Conservation (phyloP, 1,284 basidiomycete species). For the Volvariella volvacea region DNA sequence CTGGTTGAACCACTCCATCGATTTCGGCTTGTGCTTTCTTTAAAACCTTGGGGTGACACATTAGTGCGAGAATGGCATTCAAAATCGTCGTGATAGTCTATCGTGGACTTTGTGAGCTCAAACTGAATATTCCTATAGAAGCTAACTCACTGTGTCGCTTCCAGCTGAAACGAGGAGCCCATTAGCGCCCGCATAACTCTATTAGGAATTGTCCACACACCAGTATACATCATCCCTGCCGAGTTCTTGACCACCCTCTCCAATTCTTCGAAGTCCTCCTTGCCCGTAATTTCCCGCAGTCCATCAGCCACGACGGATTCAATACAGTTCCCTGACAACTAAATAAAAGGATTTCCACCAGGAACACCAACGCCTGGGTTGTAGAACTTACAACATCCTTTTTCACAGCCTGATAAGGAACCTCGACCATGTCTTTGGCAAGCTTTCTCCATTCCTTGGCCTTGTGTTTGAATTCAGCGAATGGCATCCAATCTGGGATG, state of each 20-base stretch:
- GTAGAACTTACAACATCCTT: conserved; percentile 2
- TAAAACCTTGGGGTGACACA: conserved; percentile 27
- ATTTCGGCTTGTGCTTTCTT: conserved; percentile 32
- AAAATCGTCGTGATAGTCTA: conserved; percentile 20
- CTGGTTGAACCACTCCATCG: conserved; percentile 26
- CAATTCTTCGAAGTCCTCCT: conserved; percentile 11
- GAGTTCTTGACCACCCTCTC: conserved; percentile 13
- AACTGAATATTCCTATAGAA: not conserved
- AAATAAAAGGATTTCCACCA: conserved; percentile 22
- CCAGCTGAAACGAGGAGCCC: conserved; percentile 8
- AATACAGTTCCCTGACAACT: conserved; percentile 25
- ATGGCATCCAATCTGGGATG: conserved; percentile 36
- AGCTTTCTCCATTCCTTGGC: conserved; percentile 23
- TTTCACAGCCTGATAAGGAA: conserved; percentile 23
- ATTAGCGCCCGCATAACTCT: not conserved
- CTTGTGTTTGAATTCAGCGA: conserved; percentile 31
- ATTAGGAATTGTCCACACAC: conserved; percentile 4
- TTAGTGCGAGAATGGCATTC: conserved; percentile 26
- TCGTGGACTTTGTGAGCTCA: conserved; percentile 6
- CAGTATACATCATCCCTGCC: conserved; percentile 13
- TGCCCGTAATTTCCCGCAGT: conserved; percentile 32
- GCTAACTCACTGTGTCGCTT: conserved; percentile 12
- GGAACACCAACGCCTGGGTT: not conserved
- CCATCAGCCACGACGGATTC: conserved; percentile 33
- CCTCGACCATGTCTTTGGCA: conserved; percentile 17